phyloP scores from a whole-genome alignment of 352 stramenopile species.

The Globisporangium echinulatum region DNA sequence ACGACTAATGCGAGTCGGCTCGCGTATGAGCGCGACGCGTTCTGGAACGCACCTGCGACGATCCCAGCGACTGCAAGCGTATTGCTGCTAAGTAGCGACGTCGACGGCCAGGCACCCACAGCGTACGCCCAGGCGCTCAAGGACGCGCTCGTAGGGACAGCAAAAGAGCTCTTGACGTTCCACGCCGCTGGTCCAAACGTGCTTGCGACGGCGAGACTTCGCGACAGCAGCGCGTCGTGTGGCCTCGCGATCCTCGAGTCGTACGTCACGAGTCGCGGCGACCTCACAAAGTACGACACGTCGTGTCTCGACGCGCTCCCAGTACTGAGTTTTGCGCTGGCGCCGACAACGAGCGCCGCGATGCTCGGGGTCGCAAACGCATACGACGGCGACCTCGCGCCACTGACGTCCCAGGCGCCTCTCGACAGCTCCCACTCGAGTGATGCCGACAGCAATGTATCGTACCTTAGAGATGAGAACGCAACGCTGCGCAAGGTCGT shows the following conservation, averaged over 20 bases:
- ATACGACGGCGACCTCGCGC: slow-evolving; percentile 33
- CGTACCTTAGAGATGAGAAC: slow-evolving; percentile 12
- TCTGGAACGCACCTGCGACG: slow-evolving; percentile 22
- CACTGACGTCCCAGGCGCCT: not conserved
- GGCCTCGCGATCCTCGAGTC: slow-evolving; percentile 48
- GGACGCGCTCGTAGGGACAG: slow-evolving; percentile 22
- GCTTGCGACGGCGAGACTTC: slow-evolving; percentile 18
- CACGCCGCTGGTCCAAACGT: slow-evolving; percentile 34
- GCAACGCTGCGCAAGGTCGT: slow-evolving; percentile 2
- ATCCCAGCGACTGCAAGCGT: slow-evolving; percentile 35
- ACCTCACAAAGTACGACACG: slow-evolving; percentile 43
- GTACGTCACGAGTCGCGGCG: slow-evolving; percentile 35
- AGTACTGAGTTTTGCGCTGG: slow-evolving; percentile 27
- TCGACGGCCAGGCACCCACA: slow-evolving; percentile 36
- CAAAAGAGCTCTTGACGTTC: slow-evolving; percentile 46
- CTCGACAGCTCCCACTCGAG: not conserved
- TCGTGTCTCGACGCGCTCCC: slow-evolving; percentile 39
- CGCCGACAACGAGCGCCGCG: slow-evolving; percentile 20
- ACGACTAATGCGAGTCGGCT: slow-evolving; percentile 14
- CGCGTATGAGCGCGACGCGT: slow-evolving; percentile 26
- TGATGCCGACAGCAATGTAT: not conserved
- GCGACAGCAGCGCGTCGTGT: slow-evolving; percentile 35
- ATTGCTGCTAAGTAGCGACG: slow-evolving; percentile 40
- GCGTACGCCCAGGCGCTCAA: slow-evolving; percentile 39
- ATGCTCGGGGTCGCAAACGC: slow-evolving; percentile 43